phyloP scores from a whole-genome alignment of 2,329 filamentous ascomycete genomes.

The Stachybotrys chartarum region DNA sequence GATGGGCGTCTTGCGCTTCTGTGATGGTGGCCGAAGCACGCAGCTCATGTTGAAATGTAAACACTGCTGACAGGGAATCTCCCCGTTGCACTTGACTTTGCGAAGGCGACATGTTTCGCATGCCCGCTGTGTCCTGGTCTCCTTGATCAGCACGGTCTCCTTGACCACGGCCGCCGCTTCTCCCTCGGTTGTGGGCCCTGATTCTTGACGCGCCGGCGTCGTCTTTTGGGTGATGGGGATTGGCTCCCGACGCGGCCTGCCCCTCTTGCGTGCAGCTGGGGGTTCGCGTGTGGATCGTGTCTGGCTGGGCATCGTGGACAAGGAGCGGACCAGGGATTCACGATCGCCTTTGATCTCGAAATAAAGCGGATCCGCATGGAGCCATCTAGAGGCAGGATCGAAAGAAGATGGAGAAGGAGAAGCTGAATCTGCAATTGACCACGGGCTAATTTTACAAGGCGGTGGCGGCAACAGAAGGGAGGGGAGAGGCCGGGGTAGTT shows the following conservation, averaged over 20 bases:
- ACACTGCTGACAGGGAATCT: constrained; percentile 13
- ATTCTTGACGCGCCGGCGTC: not conserved
- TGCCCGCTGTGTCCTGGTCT: constrained; percentile 3
- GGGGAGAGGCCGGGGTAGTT: not conserved
- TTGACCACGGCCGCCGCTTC: not conserved
- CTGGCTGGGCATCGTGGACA: too few relatives aligned
- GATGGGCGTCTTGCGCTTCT: constrained; percentile 13
- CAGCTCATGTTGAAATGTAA: constrained; percentile 12
- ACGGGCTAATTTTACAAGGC: not conserved
- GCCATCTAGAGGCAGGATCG: not conserved
- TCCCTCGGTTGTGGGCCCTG: not conserved
- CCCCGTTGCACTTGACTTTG: constrained; percentile 17
- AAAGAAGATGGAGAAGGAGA: not conserved
- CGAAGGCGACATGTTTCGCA: constrained; percentile 16
- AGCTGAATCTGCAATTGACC: not conserved
- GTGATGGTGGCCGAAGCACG: constrained; percentile 10
- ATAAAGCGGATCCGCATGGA: not conserved
- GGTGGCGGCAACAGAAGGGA: not conserved
- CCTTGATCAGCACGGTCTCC: not conserved
- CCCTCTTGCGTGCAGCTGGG: not conserved
- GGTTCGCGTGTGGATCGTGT: not conserved
- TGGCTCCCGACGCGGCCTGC: not conserved
- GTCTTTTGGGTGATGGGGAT: not conserved
- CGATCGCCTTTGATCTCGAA: too few relatives aligned
- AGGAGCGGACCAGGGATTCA: too few relatives aligned